Evolutionary conservation across 2,329 filamentous ascomycete species (phyloP), one percentile per base, ranked within the genome.

Genomic region (Chaetothyriales sp.): DNA sequence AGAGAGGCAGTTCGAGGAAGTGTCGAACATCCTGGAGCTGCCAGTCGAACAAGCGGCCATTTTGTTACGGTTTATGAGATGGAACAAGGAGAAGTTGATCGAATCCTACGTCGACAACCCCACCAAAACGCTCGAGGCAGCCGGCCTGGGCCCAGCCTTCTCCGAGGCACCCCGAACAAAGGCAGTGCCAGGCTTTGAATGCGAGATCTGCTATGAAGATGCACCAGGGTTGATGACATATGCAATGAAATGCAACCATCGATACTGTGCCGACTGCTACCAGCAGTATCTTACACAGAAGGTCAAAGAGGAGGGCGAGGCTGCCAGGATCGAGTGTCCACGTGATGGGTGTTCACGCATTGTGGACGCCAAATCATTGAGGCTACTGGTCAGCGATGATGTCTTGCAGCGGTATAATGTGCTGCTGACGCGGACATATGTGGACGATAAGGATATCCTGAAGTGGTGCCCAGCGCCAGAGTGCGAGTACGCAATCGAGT

Each of bases 381-480:
- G 89, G 61, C 70, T 96, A 19, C 76, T 98, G 47, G 75, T 82
- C 45, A 69, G 75, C 22, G 65, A 70, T 32, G 75, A 77, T 50
- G 66, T 81, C 26, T 75, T 72, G 52, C 72, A 75, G 43, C 73
- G 79, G 71, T 98, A 98, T 63, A 80, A 85, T 57, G 81, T 85
- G 59, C 76, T 98, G 15, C 80, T 98, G 32, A 95, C 86, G 62
- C 77, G 92, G 60, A 95, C 89, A 5, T 98, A 95, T 62, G 92
- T 98, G 53, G 92, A 98, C 66, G 90, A 98, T 67, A 95, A 88
- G 68, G 89, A 95, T 51, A 84, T 83, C 51, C 78, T 96, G 53
- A 95, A 94, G 66, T 98, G 92, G 92, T 98, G 92, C 65, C 92
- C 92, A 0, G 90, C 90, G 1, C 92, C 92, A n/a, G 90, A 98